Evolutionary conservation across 2,329 filamentous ascomycete genomes (phyloP).

Genomic region (Cercospora brassicicola): DNA sequence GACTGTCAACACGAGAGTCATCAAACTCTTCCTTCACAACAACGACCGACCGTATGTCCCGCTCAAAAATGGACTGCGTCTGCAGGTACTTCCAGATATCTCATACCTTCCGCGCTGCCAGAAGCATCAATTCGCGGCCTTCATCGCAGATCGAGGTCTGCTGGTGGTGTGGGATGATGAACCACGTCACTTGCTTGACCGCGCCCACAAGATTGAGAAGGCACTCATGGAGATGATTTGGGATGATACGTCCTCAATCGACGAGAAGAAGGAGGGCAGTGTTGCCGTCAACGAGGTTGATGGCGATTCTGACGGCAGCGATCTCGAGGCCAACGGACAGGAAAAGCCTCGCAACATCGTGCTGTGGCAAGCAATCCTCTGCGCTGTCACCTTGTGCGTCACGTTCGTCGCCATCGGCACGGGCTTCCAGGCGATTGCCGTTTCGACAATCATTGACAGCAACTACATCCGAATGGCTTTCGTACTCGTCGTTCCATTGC

Average conservation of each 20-base stretch:
- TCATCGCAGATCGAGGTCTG: conserved; percentile 59
- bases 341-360: conserved; percentile 52
- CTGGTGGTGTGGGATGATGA: conserved; percentile 67
- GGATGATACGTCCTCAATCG: conserved; percentile 47
- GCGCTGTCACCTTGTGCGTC: conserved; percentile 55
- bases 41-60: conserved; percentile 58
- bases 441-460: conserved; percentile 56
- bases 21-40: conserved; percentile 59
- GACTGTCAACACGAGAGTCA: conserved; percentile 66
- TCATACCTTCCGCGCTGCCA: conserved; percentile 59
- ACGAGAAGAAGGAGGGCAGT: conserved; percentile 46
- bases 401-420: conserved; percentile 56
- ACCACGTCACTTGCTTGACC: conserved; percentile 55
- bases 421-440: conserved; percentile 58
- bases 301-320: conserved; percentile 36
- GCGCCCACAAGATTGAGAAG: conserved; percentile 55
- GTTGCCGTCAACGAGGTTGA: conserved; percentile 38
- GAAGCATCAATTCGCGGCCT: conserved; percentile 67
- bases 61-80: conserved; percentile 56
- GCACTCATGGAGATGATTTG: conserved; percentile 62
- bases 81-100: conserved; percentile 63
- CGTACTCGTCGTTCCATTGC: conserved; percentile 53
- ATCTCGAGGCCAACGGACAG: conserved; percentile 43
- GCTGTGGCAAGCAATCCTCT: conserved; percentile 58
- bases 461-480: conserved; percentile 58